These are phyloP conservation scores for Botrytis hyacinthi DNA, from an alignment of 2,329 filamentous ascomycete genomes.

Conservation along the genomic window DNA sequence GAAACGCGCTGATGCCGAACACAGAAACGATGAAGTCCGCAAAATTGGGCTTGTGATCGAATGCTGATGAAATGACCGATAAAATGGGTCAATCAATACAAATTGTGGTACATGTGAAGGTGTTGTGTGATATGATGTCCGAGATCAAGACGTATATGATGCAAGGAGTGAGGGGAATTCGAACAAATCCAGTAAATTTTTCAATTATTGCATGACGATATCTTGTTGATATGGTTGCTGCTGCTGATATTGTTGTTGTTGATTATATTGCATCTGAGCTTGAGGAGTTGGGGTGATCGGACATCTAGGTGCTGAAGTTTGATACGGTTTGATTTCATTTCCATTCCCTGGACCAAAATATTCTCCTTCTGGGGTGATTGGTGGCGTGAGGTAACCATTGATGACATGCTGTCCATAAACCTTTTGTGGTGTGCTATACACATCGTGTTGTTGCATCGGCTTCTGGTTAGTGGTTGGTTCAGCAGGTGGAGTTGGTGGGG, in stretches of 20 bases:
- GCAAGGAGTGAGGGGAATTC: not conserved
- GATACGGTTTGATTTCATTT: conserved; percentile 33
- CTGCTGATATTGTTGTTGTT: conserved; percentile 44
- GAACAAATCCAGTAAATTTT: not conserved
- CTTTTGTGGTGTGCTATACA: conserved; percentile 77
- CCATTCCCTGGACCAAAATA: conserved; percentile 43
- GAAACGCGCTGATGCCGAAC: conserved; percentile 18
- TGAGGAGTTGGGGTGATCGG: conserved; percentile 61
- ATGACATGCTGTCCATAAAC: conserved; percentile 60
- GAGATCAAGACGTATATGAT: conserved; percentile 6
- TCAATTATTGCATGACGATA: conserved; percentile 37
- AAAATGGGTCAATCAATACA: conserved; percentile 22
- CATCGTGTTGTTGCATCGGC: conserved; percentile 44
- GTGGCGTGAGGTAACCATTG: conserved; percentile 78
- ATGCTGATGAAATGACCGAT: conserved; percentile 14
- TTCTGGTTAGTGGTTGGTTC: conserved; percentile 50
- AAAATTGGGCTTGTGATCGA: conserved; percentile 7
- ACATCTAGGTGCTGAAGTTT: conserved; percentile 45
- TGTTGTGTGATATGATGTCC: conserved; percentile 12
- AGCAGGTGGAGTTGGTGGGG: conserved; percentile 59
- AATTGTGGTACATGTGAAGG: conserved; percentile 22
- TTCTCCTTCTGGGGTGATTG: conserved; percentile 75
- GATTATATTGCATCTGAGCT: conserved; percentile 44
- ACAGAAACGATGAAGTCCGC: conserved; percentile 13
- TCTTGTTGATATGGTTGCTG: conserved; percentile 44